phyloP scores from a whole-genome alignment of 2,329 filamentous ascomycete species.

The Pyrenophora seminiperda region DNA sequence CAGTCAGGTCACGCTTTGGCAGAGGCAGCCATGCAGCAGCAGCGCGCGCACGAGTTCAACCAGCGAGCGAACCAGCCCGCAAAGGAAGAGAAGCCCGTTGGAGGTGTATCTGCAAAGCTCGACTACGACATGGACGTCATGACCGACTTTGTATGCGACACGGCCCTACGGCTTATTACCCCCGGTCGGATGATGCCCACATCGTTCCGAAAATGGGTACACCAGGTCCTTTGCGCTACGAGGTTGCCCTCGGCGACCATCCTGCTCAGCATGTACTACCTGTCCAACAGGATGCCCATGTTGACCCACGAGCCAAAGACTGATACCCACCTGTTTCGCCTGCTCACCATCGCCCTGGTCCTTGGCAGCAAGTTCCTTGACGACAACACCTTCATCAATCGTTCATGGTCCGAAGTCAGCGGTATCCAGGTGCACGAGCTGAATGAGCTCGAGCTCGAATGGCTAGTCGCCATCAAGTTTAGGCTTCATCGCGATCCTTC shows the following conservation, averaged over 20 bases:
- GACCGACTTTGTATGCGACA: slow-evolving; percentile 93
- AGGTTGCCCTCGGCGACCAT: slow-evolving; percentile 90
- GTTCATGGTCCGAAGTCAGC: slow-evolving; percentile 94
- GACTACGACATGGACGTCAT: slow-evolving; percentile 97
- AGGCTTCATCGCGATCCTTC: slow-evolving; percentile 84
- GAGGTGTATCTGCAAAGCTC: slow-evolving; percentile 89
- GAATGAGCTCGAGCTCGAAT: slow-evolving; percentile 84
- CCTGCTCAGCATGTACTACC: slow-evolving; percentile 85
- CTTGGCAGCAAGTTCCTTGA: slow-evolving; percentile 95
- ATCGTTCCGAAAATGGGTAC: slow-evolving; percentile 89
- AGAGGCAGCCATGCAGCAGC: slow-evolving; percentile 47
- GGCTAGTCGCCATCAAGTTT: slow-evolving; percentile 83
- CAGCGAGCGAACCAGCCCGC: slow-evolving; percentile 47
- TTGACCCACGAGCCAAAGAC: slow-evolving; percentile 60
- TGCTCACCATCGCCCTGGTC: slow-evolving; percentile 82
- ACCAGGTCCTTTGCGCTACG: slow-evolving; percentile 87
- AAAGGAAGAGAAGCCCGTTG: slow-evolving; percentile 71
- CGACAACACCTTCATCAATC: slow-evolving; percentile 97
- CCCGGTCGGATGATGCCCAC: slow-evolving; percentile 66
- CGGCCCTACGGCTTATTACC: slow-evolving; percentile 74
- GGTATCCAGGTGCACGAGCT: slow-evolving; percentile 83
- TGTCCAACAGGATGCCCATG: slow-evolving; percentile 81
- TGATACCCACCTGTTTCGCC: slow-evolving; percentile 79
- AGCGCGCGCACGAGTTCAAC: slow-evolving; percentile 49
- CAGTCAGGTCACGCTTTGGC: slow-evolving; percentile 46